Conservation (phyloP, 495 filamentous ascomycete genomes). For the Penicillium paradoxum region DNA sequence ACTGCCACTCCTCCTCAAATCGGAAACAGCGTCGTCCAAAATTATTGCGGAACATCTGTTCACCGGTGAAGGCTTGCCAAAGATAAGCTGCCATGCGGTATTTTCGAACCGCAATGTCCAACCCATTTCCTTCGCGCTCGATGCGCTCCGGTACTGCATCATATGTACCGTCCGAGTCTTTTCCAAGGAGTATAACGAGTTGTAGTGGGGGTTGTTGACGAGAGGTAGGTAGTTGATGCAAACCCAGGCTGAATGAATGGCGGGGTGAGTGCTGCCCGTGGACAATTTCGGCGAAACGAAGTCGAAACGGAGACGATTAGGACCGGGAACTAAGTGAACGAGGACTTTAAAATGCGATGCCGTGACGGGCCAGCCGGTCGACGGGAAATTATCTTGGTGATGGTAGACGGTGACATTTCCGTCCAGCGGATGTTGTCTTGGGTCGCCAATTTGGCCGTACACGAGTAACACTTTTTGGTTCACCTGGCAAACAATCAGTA, state of each 20-base stretch:
- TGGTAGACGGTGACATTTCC: slow-evolving; percentile 75
- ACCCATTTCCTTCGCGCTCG: slow-evolving; percentile 71
- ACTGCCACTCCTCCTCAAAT: slow-evolving; percentile 90
- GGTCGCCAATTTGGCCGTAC: slow-evolving; percentile 73
- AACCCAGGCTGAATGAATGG: slow-evolving; percentile 70
- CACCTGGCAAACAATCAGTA: slow-evolving; percentile 49
- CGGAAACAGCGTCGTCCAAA: slow-evolving; percentile 80
- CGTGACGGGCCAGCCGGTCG: slow-evolving; percentile 76
- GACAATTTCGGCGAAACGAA: slow-evolving; percentile 77
- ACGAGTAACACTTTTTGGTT: slow-evolving; percentile 85
- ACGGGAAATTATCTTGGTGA: slow-evolving; percentile 77
- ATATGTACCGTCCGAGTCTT: slow-evolving; percentile 81
- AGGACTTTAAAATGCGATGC: slow-evolving; percentile 86
- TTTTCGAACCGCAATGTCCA: slow-evolving; percentile 77
- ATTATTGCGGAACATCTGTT: slow-evolving; percentile 87
- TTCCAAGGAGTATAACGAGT: slow-evolving; percentile 75
- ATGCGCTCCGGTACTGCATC: slow-evolving; percentile 72
- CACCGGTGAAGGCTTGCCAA: slow-evolving; percentile 92
- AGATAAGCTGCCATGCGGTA: slow-evolving; percentile 89
- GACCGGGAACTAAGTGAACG: slow-evolving; percentile 79
- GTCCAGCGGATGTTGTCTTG: slow-evolving; percentile 63
- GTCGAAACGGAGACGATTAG: slow-evolving; percentile 80
- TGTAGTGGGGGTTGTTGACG: slow-evolving; percentile 73
- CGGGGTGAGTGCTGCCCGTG: slow-evolving; percentile 60
- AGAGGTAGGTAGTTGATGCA: slow-evolving; percentile 81